These are phyloP conservation scores for Dactylellina cionopaga DNA, from an alignment of 2,329 filamentous ascomycete species.

Conservation along the genomic window DNA sequence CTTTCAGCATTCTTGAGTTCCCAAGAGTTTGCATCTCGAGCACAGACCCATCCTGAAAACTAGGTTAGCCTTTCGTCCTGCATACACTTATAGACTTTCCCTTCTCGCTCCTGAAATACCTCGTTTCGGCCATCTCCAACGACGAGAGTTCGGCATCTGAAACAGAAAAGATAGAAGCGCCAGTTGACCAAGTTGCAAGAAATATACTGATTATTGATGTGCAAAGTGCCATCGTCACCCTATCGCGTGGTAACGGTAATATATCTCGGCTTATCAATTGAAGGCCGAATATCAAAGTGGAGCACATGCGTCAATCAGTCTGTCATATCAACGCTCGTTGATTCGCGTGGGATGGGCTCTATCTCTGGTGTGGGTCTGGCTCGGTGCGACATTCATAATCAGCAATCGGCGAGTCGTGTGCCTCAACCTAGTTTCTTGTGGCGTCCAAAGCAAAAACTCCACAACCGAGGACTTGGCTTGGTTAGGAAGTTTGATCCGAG, in stretches of 20 bases:
- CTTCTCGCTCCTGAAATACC: constrained; percentile 21
- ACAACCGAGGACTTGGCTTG: constrained; percentile 5
- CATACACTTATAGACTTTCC: constrained; percentile 5
- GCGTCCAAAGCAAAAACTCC: constrained; percentile 19
- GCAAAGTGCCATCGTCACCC: constrained; percentile 10
- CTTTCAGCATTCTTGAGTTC: constrained; percentile 16
- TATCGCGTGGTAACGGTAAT: constrained; percentile 6
- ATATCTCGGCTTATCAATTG: constrained; percentile 45
- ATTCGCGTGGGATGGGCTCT: constrained; percentile 1
- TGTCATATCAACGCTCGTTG: constrained; percentile 28
- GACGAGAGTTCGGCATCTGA: constrained; percentile 15
- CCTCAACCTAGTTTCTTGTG: constrained; percentile 41
- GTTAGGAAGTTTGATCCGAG: constrained; percentile 36
- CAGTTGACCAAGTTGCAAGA: constrained; percentile 7
- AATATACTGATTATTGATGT: neutral
- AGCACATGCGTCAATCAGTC: constrained; percentile 19
- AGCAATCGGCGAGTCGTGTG: constrained; percentile 40
- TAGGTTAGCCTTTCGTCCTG: constrained; percentile 7
- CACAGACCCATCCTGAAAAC: neutral
- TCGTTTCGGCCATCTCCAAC: constrained; percentile 18
- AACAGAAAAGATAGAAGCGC: constrained; percentile 15
- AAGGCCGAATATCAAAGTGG: constrained; percentile 15
- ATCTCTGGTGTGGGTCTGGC: constrained; percentile 26
- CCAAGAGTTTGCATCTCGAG: constrained; percentile 11
- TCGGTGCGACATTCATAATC: neutral